Conservation (phyloP, 345 rosid genomes). For the Sapria himalayana region DNA sequence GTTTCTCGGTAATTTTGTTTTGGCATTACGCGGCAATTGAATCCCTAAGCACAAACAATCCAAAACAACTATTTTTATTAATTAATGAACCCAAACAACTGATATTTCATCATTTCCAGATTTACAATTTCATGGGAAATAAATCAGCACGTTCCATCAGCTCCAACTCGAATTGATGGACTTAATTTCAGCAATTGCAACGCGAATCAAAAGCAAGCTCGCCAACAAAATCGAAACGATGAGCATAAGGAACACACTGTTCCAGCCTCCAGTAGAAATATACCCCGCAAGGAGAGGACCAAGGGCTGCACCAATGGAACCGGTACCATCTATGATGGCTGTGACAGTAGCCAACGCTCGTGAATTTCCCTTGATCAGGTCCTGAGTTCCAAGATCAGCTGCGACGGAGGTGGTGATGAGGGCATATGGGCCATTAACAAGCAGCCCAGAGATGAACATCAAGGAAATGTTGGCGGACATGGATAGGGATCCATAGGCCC, state of each 20-base stretch:
- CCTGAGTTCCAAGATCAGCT: constrained; percentile 92
- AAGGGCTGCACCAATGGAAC: constrained; percentile 78
- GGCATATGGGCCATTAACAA: constrained; percentile 75
- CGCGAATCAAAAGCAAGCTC: constrained; percentile 30
- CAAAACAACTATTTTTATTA: too few relatives aligned
- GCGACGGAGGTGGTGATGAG: constrained; percentile 90
- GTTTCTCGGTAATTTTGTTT: too few relatives aligned
- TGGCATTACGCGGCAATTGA: too few relatives aligned
- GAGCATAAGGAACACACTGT: constrained; percentile 64
- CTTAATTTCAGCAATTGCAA: constrained; percentile 39
- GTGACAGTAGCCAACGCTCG: constrained; percentile 81
- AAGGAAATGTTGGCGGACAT: constrained; percentile 32
- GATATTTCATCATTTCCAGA: too few relatives aligned
- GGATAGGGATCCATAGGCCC: constrained; percentile 42
- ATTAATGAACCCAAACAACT: too few relatives aligned
- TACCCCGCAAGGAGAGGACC: constrained; percentile 85
- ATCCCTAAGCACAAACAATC: too few relatives aligned
- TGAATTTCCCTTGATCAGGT: constrained; percentile 40
- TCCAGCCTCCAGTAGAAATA: constrained; percentile 68
- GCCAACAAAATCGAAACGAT: constrained; percentile 36
- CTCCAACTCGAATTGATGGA: too few relatives aligned
- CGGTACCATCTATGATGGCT: constrained; percentile 89
- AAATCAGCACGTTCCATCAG: too few relatives aligned
- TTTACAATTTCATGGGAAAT: too few relatives aligned
- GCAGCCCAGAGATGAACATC: constrained; percentile 64